Base-by-base conservation (phyloP, 148 eudicot species). In the Vaccinium myrtillus region DNA sequence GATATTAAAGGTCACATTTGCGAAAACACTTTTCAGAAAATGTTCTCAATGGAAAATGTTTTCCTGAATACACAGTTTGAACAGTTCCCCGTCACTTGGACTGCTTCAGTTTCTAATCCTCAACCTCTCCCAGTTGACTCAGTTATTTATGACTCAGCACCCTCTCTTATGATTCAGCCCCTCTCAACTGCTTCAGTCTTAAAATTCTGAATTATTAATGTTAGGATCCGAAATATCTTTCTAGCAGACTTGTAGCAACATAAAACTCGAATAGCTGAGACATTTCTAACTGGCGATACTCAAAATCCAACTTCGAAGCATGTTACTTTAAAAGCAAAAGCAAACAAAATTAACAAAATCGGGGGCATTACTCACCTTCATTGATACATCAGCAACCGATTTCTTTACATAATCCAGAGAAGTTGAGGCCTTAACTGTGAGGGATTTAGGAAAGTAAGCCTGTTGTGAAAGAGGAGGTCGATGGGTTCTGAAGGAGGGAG, bases 351-450 rank as follows among this genome's bases (percentile, higher is more conserved):
- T 1, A 84, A 48, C 32, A 2, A 71, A 71, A 55, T 32, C 15
- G 71, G 1, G 2, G 53, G 80, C 39, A 13, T 18, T 30, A 49
- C 51, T 85, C 81, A 87, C 94, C 88, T 91, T 91, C 25, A 78
- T 78, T 0, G 89, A 80, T 50, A 82, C 83, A 76, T 87, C 81
- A 82, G 86, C 46, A 83, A 80, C 82, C 1, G 94, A 76, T 50
- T 86, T 75, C 78, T 53, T 85, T 30, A 91, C 86, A 78, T 83
- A 90, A 84, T 80, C 90, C 58, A 91, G 19, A 4, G 97, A 92
- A 82, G 93, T 79, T 56, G 95, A 89, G 84, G 94, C 90, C 56
- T 75, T 69, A 6, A 90, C 82, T 23, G 69, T 78, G 6, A 89
- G 86, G 16, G 67, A 83, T 70, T 89, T 91, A 2, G 83, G 61